These are phyloP conservation scores for Candida oleophila DNA, from an alignment of 805 yeast species.

Conservation along the genomic window DNA sequence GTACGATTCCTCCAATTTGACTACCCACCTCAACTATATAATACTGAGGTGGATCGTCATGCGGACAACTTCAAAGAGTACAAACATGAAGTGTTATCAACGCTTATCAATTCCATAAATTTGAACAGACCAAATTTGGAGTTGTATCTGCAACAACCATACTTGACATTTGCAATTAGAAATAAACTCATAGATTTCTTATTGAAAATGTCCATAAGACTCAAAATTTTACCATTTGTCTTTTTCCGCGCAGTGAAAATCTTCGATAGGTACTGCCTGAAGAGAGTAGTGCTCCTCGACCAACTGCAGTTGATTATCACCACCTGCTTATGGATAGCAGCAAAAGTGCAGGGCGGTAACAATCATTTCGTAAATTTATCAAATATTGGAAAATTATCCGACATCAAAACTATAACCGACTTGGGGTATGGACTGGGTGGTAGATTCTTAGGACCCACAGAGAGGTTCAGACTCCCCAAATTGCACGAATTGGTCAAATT, in stretches of 20 bases:
- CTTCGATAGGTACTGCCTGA: constrained; percentile 89
- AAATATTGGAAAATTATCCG: constrained; percentile 20
- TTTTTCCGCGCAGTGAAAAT: constrained; percentile 68
- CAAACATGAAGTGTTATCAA: constrained; percentile 46
- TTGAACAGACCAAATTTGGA: constrained; percentile 46
- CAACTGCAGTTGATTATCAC: constrained; percentile 91
- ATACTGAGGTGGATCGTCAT: constrained; percentile 50
- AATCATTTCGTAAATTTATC: constrained; percentile 57
- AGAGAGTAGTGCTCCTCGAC: constrained; percentile 76
- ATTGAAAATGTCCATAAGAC: constrained; percentile 64
- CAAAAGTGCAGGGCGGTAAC: constrained; percentile 79
- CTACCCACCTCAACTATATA: constrained; percentile 51
- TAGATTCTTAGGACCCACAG: constrained; percentile 65
- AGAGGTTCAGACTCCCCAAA: constrained; percentile 73
- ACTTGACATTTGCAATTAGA: constrained; percentile 71
- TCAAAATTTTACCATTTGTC: constrained; percentile 66
- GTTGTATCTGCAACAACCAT: constrained; percentile 85
- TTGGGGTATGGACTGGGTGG: constrained; percentile 53
- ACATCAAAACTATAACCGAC: constrained; percentile 33
- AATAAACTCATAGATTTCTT: constrained; percentile 76
- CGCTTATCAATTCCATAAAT: constrained; percentile 32
- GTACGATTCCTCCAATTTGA: constrained; percentile 38
- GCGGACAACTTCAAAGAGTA: constrained; percentile 48
- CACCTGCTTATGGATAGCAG: constrained; percentile 89
- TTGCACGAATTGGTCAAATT: constrained; percentile 67